Percentiles rank a stretch among this genome's conserved stretches.
phyloP scores from a whole-genome alignment of 768 basidiomycete species.

The Naganishia randhawae region DNA sequence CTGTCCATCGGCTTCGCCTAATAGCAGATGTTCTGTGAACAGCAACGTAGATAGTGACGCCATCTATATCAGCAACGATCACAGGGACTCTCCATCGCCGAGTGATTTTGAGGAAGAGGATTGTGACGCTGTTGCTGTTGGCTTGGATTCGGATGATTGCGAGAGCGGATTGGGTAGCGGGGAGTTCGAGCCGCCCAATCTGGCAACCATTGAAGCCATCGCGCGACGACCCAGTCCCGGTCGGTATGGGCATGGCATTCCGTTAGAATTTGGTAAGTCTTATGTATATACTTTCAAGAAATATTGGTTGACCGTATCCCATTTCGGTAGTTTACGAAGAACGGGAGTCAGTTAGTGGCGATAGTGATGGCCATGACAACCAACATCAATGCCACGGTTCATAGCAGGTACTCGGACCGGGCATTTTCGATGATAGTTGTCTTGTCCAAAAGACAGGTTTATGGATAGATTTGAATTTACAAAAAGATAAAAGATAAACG shows the following conservation, averaged over 20 bases:
- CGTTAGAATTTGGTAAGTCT: constrained; percentile 45
- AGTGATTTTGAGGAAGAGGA: constrained; percentile 2
- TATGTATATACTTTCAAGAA: neutral
- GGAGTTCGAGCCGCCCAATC: constrained; percentile 37
- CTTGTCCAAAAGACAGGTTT: no score
- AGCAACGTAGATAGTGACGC: neutral
- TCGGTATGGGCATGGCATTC: constrained; percentile 47
- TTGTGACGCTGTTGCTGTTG: neutral
- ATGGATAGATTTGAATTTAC: no score
- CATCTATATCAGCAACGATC: neutral
- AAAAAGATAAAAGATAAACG: no score
- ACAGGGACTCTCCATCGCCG: neutral
- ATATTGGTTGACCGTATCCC: neutral
- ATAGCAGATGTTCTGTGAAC: neutral
- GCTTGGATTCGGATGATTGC: neutral
- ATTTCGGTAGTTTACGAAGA: constrained; percentile 37
- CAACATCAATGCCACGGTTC: neutral
- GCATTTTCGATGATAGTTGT: neutral
- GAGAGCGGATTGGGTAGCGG: neutral
- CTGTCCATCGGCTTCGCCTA: neutral
- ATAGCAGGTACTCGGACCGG: neutral
- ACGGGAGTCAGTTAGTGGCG: constrained; percentile 34
- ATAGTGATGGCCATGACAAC: neutral
- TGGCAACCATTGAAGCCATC: constrained; percentile 44
- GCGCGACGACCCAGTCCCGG: constrained; percentile 47